These are phyloP conservation scores for Chrysanthemum seticuspe DNA, from an alignment of 129 eudicot species.

Conservation along the genomic window DNA sequence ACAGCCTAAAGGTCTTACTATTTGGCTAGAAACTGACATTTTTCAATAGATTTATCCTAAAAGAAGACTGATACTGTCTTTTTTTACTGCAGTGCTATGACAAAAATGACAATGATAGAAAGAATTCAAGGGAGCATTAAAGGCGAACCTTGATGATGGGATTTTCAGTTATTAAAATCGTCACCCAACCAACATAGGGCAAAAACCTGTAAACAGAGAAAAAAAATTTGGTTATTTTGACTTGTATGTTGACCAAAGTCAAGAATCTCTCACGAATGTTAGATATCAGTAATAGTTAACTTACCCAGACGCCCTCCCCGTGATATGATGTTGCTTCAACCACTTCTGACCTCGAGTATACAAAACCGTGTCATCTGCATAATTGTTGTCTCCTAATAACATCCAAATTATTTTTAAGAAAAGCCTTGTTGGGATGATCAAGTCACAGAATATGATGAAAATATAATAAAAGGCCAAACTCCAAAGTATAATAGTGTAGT, in stretches of 20 bases:
- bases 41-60: background rate
- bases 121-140: background rate
- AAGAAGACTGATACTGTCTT: background rate
- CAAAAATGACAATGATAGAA: background rate
- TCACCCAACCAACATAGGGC: conserved; percentile 26
- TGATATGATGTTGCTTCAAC: conserved; percentile 21
- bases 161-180: conserved; percentile 22
- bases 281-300: background rate
- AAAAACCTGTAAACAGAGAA: conserved; percentile 9
- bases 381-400: conserved; percentile 26
- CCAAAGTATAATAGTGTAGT: background rate
- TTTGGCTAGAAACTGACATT: background rate
- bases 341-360: conserved; percentile 18
- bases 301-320: conserved; percentile 25
- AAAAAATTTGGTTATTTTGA: background rate
- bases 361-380: conserved; percentile 21
- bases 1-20: too few relatives aligned
- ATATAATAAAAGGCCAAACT: background rate
- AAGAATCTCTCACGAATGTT: conserved; percentile 1
- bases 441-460: background rate
- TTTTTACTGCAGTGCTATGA: background rate
- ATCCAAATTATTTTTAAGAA: background rate
- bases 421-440: background rate
- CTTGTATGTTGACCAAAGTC: conserved; percentile 11
- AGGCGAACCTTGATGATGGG: conserved; percentile 24